These are phyloP conservation scores for Miamiensis avidus DNA, from an alignment of 169 alveolate genomes.

Conservation along the genomic window DNA sequence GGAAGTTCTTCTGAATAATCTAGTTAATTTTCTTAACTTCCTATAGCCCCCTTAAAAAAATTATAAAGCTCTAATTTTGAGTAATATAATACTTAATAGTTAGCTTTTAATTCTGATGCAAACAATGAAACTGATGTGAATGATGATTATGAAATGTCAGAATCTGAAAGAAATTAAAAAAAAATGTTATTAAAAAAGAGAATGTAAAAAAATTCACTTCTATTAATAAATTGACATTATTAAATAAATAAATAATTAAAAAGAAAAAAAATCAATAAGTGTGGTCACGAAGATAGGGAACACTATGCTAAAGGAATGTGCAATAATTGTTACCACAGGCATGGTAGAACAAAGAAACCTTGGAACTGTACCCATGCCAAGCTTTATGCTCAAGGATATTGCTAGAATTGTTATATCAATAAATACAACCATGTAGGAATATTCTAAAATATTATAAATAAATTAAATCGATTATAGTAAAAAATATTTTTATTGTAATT, in stretches of 20 bases:
- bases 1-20: too few species aligned
- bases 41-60: too few species aligned
- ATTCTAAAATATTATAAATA: too few species aligned
- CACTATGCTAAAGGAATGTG: conserved; percentile 86
- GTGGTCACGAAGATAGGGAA: conserved; percentile 74
- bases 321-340: conserved; percentile 75
- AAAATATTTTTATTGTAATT: too few species aligned
- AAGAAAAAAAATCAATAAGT: conserved; percentile 35
- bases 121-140: background rate
- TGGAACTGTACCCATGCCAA: conserved; percentile 66
- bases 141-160: background rate
- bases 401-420: conserved; percentile 47
- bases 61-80: too few species aligned
- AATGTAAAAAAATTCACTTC: background rate
- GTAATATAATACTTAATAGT: too few species aligned
- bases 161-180: background rate
- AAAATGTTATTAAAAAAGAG: background rate
- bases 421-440: conserved; percentile 36
- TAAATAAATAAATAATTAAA: too few species aligned
- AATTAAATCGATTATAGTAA: too few species aligned
- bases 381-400: conserved; percentile 43
- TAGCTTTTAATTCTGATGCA: background rate
- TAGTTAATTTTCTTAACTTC: background rate
- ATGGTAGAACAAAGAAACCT: conserved; percentile 73
- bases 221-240: too few species aligned